Base-by-base conservation (phyloP, 2,329 filamentous ascomycete species). In the Xylaria hypoxylon region DNA sequence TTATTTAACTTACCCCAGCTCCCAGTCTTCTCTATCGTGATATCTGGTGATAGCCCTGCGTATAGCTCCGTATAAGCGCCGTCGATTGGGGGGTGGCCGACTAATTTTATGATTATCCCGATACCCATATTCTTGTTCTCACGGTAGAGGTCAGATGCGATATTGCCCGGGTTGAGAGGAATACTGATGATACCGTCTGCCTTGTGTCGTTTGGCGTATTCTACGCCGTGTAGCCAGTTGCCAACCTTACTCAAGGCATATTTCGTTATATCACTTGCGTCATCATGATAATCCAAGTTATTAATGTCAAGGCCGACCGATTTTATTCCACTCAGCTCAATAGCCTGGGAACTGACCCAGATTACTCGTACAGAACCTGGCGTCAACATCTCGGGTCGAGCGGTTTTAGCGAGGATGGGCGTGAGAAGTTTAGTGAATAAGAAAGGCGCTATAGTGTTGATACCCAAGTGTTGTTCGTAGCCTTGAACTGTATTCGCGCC, bases 11-110 rank as follows among this genome's bases (percentile, higher is more conserved):
- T 65, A 76, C 72, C 70, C 69, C 72, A 76, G 28, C 63, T 62
- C 8, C 72, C 73, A 3, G 70, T 71, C 28, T 79, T 75, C 38
- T 78, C 74, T 6, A 75, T 42, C 0, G 75, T 79, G 28, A 81
- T 70, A 0, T 80, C 77, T 0, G 77, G 74, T 0, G 78, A 79
- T n/a, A 81, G 70, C 0, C 79, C 80, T 15, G 79, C 78, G 48
- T 75, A 83, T 0, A 83, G 68, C 65, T 80, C 76, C 0, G 80
- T 81, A 66, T 81, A 82, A 0, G 79, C 79, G 2, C 80, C 80
- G 33, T 73, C 65, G 50, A 75, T 55, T 2, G 69, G 28, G 8
- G 70, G 65, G 51, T 73, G 68, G 1, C 26, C 35, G 1, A 71
- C 1, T 0, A 67, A 15, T 11, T 45, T 17, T 1, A 55, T 42